Evolutionary conservation across 768 basidiomycete species (phyloP), one percentile per base, ranked within the genome.

Genomic region (Boletus bicolor): DNA sequence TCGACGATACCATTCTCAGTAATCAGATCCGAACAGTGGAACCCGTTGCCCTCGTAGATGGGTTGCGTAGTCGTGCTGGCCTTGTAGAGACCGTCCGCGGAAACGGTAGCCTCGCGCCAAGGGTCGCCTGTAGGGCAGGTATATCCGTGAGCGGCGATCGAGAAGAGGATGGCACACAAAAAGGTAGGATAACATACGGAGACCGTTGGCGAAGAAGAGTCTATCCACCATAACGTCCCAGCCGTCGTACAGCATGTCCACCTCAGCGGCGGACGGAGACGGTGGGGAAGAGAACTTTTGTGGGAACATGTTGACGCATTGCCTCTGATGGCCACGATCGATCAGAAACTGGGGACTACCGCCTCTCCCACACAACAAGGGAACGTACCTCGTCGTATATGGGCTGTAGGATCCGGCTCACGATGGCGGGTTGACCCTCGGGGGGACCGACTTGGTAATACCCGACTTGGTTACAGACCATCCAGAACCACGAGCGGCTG

Each of bases 381-480:
- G 6, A 6, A 43, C 56, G 30, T 9, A 73, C 73, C 62, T 73
- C 68, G 0, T 38, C 39, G 28, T 72, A 74, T 1, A 48, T 32
- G 12, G 71, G 72, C 17, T 69, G 61, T 30, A 75, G 14, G 34
- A 75, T 67, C 7, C 71, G 67, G 21, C 73, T 71, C 34, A 69
- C 70, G 54, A 74, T 63, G 24, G 67, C 57, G 14, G 77, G 75
- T 44, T 71, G 65, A 26, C 60, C 67, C 7, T 34, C 12, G 1
- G 78, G 78, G 4, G 77, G 76, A 34, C 76, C 71, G 6, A 68
- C 72, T 56, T 71, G 71, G 58, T 64, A 73, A 54, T 57, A 87
- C 34, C 88, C 88, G 1, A 89, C 77, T 71, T 89, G 79, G 61
- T 85, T 87, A 64, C 88, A 89, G 5, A 84, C 80, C 63, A 87